Conservation (phyloP, 177 flowering plant genomes). For the Vitis hybrid region DNA sequence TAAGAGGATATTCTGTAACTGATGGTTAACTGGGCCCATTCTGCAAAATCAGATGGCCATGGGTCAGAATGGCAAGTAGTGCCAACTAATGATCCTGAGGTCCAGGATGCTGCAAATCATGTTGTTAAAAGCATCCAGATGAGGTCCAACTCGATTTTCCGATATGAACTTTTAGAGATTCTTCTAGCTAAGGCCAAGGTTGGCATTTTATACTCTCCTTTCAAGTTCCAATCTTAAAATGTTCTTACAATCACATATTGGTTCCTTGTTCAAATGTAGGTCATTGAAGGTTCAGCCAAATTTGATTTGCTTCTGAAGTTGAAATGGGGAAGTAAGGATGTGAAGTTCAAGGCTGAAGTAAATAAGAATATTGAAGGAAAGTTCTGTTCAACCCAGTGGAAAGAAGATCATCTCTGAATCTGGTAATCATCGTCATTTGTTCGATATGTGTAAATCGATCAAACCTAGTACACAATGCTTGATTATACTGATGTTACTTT, state of each 20-base stretch:
- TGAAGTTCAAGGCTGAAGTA: slow-evolving; percentile 49
- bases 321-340: slow-evolving; percentile 44
- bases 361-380: slow-evolving; percentile 33
- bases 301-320: slow-evolving; percentile 49
- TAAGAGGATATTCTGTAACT: background rate
- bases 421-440: background rate
- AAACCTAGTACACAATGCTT: too few species aligned
- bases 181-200: slow-evolving; percentile 63
- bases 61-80: slow-evolving; percentile 41
- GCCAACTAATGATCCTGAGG: slow-evolving; percentile 53
- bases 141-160: slow-evolving; percentile 62
- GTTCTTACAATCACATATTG: background rate
- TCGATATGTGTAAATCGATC: too few species aligned
- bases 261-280: slow-evolving; percentile 26
- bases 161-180: slow-evolving; percentile 55
- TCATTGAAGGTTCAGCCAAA: slow-evolving; percentile 42
- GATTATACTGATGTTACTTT: too few species aligned
- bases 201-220: background rate
- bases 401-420: slow-evolving; percentile 14
- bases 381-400: slow-evolving; percentile 34
- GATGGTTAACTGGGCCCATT: too few species aligned
- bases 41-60: slow-evolving; percentile 29
- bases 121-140: slow-evolving; percentile 59
- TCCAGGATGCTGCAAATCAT: slow-evolving; percentile 65
- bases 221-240: background rate